Conservation (phyloP, 768 basidiomycete genomes). For the Termitomyces sp. region DNA sequence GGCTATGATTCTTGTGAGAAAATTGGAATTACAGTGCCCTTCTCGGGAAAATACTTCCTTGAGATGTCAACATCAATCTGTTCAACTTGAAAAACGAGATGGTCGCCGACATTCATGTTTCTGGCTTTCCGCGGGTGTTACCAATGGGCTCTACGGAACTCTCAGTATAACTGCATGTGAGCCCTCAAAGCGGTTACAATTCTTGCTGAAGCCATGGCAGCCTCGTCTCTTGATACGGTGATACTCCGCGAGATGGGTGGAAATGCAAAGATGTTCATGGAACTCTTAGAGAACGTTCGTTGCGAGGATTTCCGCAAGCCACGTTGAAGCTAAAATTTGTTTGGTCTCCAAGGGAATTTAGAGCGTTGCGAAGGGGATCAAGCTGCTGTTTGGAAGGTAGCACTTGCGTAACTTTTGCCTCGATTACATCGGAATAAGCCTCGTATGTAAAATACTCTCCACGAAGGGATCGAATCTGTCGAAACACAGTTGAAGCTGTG, state of each 20-base stretch:
- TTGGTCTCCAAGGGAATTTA: neutral
- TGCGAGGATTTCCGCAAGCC: neutral
- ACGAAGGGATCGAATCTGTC: neutral
- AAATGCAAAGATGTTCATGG: neutral
- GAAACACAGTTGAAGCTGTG: neutral
- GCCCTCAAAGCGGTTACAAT: neutral
- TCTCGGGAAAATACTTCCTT: neutral
- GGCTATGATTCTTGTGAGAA: neutral
- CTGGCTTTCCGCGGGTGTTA: too few relatives aligned
- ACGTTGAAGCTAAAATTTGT: too few relatives aligned
- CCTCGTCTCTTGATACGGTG: neutral
- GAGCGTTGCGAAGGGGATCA: too few relatives aligned
- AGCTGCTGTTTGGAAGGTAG: too few relatives aligned
- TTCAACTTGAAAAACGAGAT: neutral
- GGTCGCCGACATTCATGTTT: too few relatives aligned
- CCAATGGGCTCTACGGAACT: neutral
- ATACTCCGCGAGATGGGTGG: neutral
- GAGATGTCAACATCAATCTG: neutral
- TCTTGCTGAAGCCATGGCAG: neutral
- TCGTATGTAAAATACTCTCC: neutral
- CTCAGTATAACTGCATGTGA: neutral
- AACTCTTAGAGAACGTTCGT: neutral
- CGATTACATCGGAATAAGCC: neutral
- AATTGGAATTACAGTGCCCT: neutral
- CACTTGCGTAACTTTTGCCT: too few relatives aligned